phyloP scores from a whole-genome alignment of 2,329 filamentous ascomycete species.

The Cylindrodendrum hubeiense region DNA sequence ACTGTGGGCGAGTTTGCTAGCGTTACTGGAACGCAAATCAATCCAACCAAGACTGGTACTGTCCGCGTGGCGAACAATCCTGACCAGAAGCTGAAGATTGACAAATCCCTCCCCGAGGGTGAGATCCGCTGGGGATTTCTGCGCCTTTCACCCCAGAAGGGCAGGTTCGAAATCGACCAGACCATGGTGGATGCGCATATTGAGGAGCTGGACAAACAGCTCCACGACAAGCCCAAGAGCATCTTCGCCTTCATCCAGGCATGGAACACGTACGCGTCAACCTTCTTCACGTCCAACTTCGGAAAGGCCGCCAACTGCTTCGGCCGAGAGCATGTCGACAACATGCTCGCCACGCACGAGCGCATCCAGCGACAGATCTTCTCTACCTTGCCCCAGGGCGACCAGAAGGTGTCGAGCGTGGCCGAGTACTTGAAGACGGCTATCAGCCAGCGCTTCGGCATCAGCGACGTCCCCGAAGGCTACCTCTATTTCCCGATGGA shows the following conservation, averaged over 20 bases:
- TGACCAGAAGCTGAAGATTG: constrained; percentile 33
- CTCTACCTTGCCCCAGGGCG: constrained; percentile 44
- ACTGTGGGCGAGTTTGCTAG: constrained; percentile 66
- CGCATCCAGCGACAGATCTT: constrained; percentile 64
- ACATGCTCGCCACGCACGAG: constrained; percentile 62
- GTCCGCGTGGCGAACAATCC: constrained; percentile 53
- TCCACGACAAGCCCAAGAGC: constrained; percentile 64
- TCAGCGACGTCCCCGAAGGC: constrained; percentile 57
- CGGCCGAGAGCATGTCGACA: constrained; percentile 63
- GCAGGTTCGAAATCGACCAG: constrained; percentile 71
- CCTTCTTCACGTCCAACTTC: constrained; percentile 67
- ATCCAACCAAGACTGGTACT: constrained; percentile 63
- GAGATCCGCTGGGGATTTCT: constrained; percentile 69
- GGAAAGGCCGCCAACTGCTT: constrained; percentile 65
- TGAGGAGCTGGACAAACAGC: constrained; percentile 68
- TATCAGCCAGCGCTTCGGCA: constrained; percentile 65
- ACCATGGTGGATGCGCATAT: constrained; percentile 70
- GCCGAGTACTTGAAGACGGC: constrained; percentile 66
- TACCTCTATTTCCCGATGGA: constrained; percentile 61
- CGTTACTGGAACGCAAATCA: constrained; percentile 69
- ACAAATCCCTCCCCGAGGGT: constrained; percentile 58
- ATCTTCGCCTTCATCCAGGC: constrained; percentile 59
- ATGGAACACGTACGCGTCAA: constrained; percentile 66
- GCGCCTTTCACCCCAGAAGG: constrained; percentile 62
- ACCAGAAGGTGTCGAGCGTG: constrained; percentile 54